Percentiles rank a stretch among this genome's conserved stretches.
Conservation (phyloP, 1,284 basidiomycete species). For the Ganoderma lingzhi region DNA sequence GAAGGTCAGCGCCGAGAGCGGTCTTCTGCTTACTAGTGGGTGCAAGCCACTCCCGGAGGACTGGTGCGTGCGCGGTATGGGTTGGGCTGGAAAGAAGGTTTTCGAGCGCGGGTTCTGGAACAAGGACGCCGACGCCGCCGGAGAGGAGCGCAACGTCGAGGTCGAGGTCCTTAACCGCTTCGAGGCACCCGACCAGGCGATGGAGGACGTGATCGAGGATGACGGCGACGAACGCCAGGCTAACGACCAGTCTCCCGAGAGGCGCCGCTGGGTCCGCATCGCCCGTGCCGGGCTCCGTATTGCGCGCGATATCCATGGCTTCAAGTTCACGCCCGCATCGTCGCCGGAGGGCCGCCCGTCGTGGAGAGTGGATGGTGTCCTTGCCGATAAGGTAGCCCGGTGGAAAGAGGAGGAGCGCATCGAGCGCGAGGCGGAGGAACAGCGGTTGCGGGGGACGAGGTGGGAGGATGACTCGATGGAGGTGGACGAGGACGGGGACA, state of each 20-base stretch:
- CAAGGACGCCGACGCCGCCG: slow-evolving; percentile 50
- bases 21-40: slow-evolving; percentile 64
- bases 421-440: slow-evolving; percentile 74
- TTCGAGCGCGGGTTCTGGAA: slow-evolving; percentile 93
- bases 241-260: slow-evolving; percentile 28
- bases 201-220: slow-evolving; percentile 84
- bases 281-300: slow-evolving; percentile 78
- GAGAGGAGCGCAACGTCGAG: slow-evolving; percentile 73
- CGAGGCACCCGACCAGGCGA: slow-evolving; percentile 57
- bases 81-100: slow-evolving; percentile 90
- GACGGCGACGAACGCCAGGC: slow-evolving; percentile 65
- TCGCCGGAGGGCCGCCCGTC: slow-evolving; percentile 57
- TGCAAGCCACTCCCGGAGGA: slow-evolving; percentile 89
- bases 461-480: slow-evolving; percentile 75
- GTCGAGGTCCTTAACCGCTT: slow-evolving; percentile 79
- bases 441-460: slow-evolving; percentile 61
- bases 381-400: slow-evolving; percentile 73
- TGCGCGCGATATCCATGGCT: slow-evolving; percentile 77
- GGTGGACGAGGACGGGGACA: slow-evolving; percentile 61
- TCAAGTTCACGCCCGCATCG: slow-evolving; percentile 55
- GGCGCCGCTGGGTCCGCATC: slow-evolving; percentile 77
- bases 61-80: slow-evolving; percentile 95
- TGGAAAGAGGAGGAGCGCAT: slow-evolving; percentile 77
- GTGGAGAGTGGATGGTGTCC: slow-evolving; percentile 73
- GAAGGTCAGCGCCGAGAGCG: slow-evolving; percentile 37